phyloP scores from a whole-genome alignment of 805 yeast genomes.

The Jamesozyma rosinii region DNA sequence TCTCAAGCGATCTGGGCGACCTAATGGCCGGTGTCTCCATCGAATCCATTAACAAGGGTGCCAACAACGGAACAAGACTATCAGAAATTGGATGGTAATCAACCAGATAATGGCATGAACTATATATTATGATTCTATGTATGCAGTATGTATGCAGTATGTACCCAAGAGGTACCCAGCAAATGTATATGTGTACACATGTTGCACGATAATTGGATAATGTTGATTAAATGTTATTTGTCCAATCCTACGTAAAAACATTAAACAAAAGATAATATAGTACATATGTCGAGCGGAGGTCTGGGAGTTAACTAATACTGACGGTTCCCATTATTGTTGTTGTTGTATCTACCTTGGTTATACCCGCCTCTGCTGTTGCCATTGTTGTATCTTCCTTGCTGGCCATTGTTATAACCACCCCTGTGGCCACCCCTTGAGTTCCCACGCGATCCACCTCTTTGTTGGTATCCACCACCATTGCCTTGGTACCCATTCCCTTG shows the following conservation, averaged over 20 bases:
- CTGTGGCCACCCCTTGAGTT: constrained; percentile 7
- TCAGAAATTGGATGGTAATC: constrained; percentile 45
- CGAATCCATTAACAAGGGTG: constrained; percentile 36
- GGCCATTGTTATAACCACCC: constrained; percentile 2
- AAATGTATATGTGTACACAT: too few relatives aligned
- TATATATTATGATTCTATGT: too few relatives aligned
- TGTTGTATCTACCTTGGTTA: constrained; percentile 11
- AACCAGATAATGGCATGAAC: too few relatives aligned
- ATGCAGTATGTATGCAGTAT: too few relatives aligned
- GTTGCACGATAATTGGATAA: too few relatives aligned
- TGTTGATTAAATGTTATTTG: too few relatives aligned
- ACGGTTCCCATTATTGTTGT: constrained; percentile 8
- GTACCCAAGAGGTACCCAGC: too few relatives aligned
- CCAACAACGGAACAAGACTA: constrained; percentile 18
- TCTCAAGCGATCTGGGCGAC: constrained; percentile 61
- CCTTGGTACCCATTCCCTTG: background rate
- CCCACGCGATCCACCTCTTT: constrained; percentile 2
- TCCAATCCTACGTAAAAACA: too few relatives aligned
- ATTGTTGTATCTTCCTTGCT: constrained; percentile 10
- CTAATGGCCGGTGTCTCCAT: constrained; percentile 67
- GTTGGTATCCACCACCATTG: constrained; percentile 3
- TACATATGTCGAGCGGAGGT: too few relatives aligned
- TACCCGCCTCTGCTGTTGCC: background rate
- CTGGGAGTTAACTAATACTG: constrained; percentile 1
- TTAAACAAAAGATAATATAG: too few relatives aligned